A percentile compares a stretch with the other conserved stretches of the same genome.
Evolutionary conservation across 805 yeast species (phyloP).

Genomic region (Pichia thaimueangensis): DNA sequence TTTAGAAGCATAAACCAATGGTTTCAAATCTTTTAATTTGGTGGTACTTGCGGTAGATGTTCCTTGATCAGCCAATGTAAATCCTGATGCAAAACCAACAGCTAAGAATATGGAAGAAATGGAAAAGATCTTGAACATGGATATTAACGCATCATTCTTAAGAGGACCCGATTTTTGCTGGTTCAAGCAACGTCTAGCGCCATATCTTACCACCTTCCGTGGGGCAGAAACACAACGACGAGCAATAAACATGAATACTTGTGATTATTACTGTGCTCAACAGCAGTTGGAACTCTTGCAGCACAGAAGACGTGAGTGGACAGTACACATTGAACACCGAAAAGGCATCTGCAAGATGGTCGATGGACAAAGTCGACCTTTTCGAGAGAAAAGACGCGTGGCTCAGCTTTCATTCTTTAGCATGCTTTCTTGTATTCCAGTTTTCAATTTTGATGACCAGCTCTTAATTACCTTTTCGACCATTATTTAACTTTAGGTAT

Average conservation of each 20-base stretch:
- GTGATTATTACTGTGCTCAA: too few species aligned
- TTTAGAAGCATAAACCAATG: constrained; percentile 50
- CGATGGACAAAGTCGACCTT: too few species aligned
- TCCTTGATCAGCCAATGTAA: not conserved
- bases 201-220: not conserved
- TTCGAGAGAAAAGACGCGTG: too few species aligned
- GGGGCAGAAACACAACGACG: not conserved
- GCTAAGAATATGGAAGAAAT: constrained; percentile 10
- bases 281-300: too few species aligned
- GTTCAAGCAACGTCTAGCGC: not conserved
- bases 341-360: too few species aligned
- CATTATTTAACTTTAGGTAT: too few species aligned
- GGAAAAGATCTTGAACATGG: constrained; percentile 4
- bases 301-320: not conserved
- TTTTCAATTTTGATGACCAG: too few species aligned
- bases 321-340: not conserved
- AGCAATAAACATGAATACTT: not conserved
- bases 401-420: too few species aligned
- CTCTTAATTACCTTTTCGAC: too few species aligned
- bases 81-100: constrained; percentile 12
- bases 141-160: not conserved
- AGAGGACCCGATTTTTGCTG: not conserved
- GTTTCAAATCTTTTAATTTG: constrained; percentile 33
- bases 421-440: too few species aligned
- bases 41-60: constrained; percentile 14